Conservation (phyloP, 106 monocot species). For the Allium cepa region DNA sequence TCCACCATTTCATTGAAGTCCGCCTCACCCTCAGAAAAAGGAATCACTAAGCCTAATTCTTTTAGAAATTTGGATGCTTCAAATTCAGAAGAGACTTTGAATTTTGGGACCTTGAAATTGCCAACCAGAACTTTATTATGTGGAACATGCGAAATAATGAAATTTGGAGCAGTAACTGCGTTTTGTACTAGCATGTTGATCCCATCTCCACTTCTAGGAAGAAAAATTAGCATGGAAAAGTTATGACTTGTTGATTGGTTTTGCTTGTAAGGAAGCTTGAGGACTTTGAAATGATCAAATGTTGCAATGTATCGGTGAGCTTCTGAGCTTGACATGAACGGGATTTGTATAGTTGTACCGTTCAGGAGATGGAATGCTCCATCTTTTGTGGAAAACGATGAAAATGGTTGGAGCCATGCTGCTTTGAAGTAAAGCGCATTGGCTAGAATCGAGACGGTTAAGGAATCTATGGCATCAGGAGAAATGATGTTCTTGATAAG, state of each 20-base stretch:
- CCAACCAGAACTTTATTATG: not conserved
- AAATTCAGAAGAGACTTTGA: constrained; percentile 20
- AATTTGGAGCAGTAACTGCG: constrained; percentile 6
- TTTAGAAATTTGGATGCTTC: constrained; percentile 9
- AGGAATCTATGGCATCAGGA: not conserved
- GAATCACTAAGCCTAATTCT: constrained; percentile 5
- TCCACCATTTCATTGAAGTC: constrained; percentile 16
- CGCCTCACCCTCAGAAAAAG: not conserved
- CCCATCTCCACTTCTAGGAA: constrained; percentile 17
- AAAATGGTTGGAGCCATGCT: constrained; percentile 18
- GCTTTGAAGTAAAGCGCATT: constrained; percentile 38
- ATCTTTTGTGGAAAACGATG: constrained; percentile 2
- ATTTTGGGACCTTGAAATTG: constrained; percentile 25
- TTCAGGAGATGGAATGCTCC: constrained; percentile 17
- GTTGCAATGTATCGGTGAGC: constrained; percentile 6
- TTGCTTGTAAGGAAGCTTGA: constrained; percentile 9
- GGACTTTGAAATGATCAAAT: constrained; percentile 18
- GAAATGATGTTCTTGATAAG: constrained; percentile 18
- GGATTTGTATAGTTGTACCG: constrained; percentile 6
- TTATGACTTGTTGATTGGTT: not conserved
- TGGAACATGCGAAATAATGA: constrained; percentile 14
- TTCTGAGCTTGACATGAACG: constrained; percentile 17
- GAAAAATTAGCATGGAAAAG: constrained; percentile 26
- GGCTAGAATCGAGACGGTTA: constrained; percentile 7
- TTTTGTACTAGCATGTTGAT: not conserved